Conservation (phyloP, 768 basidiomycete species). For the Clitopilus passeckerianus region DNA sequence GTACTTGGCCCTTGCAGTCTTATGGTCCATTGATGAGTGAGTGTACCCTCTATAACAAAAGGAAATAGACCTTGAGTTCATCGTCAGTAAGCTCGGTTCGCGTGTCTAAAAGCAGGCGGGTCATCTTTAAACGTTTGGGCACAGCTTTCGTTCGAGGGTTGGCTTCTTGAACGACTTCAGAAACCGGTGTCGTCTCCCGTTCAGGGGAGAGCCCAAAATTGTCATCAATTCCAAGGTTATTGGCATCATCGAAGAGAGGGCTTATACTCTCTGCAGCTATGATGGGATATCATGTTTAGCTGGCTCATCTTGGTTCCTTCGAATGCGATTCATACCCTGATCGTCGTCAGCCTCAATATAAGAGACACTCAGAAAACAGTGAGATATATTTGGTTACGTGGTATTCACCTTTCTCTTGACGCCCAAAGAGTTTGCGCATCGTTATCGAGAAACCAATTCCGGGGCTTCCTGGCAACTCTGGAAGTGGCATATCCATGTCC, state of each 20-base stretch:
- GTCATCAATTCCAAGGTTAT: too few species aligned
- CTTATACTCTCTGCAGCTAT: too few species aligned
- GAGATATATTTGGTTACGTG: neutral
- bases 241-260: too few species aligned
- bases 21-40: slow-evolving; percentile 16
- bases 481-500: slow-evolving; percentile 17
- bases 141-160: slow-evolving; percentile 6
- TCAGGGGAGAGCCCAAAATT: slow-evolving; percentile 9
- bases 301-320: too few species aligned
- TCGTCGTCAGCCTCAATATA: too few species aligned
- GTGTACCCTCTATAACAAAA: neutral
- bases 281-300: too few species aligned
- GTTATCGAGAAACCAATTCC: neutral
- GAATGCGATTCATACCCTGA: too few species aligned
- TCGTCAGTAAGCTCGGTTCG: slow-evolving; percentile 81
- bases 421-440: neutral
- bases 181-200: slow-evolving; percentile 10
- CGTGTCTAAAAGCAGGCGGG: slow-evolving; percentile 58
- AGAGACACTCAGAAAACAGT: neutral
- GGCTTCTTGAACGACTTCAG: neutral
- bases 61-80: slow-evolving; percentile 58
- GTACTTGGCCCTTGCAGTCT: slow-evolving; percentile 62
- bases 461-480: neutral
- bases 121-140: slow-evolving; percentile 38
- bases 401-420: slow-evolving; percentile 9